phyloP scores from a whole-genome alignment of 352 stramenopile genomes.

The Phytophthora fragariaefolia region DNA sequence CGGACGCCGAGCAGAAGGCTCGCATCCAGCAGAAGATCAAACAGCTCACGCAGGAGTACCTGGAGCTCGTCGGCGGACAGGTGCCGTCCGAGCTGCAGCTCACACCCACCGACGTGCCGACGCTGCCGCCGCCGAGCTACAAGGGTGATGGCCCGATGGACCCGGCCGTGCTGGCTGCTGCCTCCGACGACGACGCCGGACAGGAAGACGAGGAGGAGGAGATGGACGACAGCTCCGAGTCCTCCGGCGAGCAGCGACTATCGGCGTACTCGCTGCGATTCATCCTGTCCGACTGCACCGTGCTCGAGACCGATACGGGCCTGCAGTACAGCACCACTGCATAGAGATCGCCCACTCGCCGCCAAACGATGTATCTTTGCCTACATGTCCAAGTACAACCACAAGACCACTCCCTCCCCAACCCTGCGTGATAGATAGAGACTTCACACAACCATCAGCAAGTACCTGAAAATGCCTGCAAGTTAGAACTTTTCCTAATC shows the following conservation, averaged over 20 bases:
- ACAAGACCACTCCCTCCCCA: constrained; percentile 1
- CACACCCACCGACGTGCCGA: constrained; percentile 56
- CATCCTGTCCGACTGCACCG: constrained; percentile 77
- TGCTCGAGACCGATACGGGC: constrained; percentile 71
- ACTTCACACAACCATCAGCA: constrained; percentile 29
- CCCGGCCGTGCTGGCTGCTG: constrained; percentile 57
- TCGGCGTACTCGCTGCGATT: constrained; percentile 85
- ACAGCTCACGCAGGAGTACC: constrained; percentile 81
- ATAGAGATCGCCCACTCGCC: constrained; percentile 25
- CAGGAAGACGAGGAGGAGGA: constrained; percentile 56
- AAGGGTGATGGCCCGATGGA: constrained; percentile 54
- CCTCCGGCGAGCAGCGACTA: constrained; percentile 38
- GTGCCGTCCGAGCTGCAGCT: constrained; percentile 79
- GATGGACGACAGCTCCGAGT: constrained; percentile 41
- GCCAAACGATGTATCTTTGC: constrained; percentile 36
- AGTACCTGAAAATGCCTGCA: constrained; percentile 37
- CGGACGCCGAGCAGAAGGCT: constrained; percentile 68
- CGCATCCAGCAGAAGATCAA: constrained; percentile 83
- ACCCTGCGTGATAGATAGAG: constrained; percentile 36
- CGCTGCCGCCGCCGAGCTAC: constrained; percentile 55
- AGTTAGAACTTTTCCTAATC: constrained; percentile 44
- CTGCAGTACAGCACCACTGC: constrained; percentile 56
- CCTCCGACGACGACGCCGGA: constrained; percentile 55
- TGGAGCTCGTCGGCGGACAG: constrained; percentile 77
- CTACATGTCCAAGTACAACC: constrained; percentile 37